Conservation (phyloP, 2,329 filamentous ascomycete species). For the Pyrenophora teres region DNA sequence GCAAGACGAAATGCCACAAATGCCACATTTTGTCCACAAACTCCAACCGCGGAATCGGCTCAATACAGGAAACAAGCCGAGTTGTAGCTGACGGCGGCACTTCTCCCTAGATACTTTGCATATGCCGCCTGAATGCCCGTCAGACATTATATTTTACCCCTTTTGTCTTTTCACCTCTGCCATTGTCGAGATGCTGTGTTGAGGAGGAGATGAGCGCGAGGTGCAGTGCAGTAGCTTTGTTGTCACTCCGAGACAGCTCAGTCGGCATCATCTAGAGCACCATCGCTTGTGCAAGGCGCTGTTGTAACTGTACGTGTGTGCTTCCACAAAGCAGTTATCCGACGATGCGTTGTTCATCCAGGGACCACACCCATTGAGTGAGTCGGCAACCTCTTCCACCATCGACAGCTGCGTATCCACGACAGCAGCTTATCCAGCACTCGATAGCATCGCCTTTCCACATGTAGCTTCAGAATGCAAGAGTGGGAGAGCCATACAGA, state of each 20-base stretch:
- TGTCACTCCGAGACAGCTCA: slow-evolving; percentile 12
- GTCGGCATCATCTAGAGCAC: slow-evolving; percentile 17
- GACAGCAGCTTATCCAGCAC: not conserved
- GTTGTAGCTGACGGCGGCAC: slow-evolving; percentile 18
- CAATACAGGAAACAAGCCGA: not conserved
- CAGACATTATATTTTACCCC: not conserved
- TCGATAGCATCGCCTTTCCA: not conserved
- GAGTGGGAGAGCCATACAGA: too few species aligned
- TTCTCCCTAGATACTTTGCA: slow-evolving; percentile 9
- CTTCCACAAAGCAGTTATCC: slow-evolving; percentile 20
- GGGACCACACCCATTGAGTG: not conserved
- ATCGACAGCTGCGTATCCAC: not conserved
- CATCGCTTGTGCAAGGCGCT: slow-evolving; percentile 19
- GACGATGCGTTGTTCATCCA: slow-evolving; percentile 19
- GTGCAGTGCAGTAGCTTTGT: slow-evolving; percentile 20
- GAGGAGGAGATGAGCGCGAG: slow-evolving; percentile 36
- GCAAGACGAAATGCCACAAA: not conserved
- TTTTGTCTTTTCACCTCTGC: not conserved
- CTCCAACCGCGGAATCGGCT: not conserved
- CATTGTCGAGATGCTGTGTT: not conserved
- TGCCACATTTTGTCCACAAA: not conserved
- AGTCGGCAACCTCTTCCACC: not conserved
- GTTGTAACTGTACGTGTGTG: slow-evolving; percentile 26
- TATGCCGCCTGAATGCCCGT: slow-evolving; percentile 2
- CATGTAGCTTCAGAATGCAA: too few species aligned